A percentile compares a stretch with the other conserved stretches of the same genome.
These are phyloP conservation scores for Thraustochytrium striatum DNA, from an alignment of 352 stramenopile species.

Conservation along the genomic window DNA sequence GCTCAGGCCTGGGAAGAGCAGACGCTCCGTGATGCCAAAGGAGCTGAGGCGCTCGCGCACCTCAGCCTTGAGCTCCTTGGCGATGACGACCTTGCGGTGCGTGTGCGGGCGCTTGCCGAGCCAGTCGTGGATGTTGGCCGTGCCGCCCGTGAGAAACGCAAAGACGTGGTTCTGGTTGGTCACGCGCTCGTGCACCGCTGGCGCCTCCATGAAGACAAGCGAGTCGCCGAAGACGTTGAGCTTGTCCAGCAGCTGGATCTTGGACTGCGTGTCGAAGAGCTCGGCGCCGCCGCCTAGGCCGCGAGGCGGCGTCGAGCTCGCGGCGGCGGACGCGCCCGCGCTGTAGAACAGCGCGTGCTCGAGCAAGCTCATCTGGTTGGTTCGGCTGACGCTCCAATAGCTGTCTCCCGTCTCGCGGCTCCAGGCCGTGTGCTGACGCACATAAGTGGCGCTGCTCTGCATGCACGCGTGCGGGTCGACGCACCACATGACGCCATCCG, in stretches of 20 bases:
- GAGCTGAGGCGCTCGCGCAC: constrained; percentile 23
- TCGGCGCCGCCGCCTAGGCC: background rate
- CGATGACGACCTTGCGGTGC: constrained; percentile 34
- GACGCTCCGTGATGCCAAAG: constrained; percentile 31
- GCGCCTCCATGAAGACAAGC: constrained; percentile 35
- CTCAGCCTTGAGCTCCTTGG: constrained; percentile 28
- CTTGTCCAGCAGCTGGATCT: background rate
- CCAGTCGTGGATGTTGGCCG: constrained; percentile 12
- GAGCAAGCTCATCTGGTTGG: constrained; percentile 25
- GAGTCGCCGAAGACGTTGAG: constrained; percentile 21
- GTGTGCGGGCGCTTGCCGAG: constrained; percentile 24
- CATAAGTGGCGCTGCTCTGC: background rate
- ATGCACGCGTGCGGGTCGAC: constrained; percentile 27
- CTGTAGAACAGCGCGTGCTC: background rate
- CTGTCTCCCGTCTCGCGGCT: background rate
- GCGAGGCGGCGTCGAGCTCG: background rate
- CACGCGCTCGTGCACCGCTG: constrained; percentile 22
- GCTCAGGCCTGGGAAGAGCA: constrained; percentile 27
- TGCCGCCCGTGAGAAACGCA: constrained; percentile 15
- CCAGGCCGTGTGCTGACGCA: background rate
- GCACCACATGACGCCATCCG: constrained; percentile 36
- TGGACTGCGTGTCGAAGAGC: background rate
- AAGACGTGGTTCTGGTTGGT: constrained; percentile 47
- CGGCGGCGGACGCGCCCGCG: background rate
- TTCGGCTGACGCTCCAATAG: constrained; percentile 22